phyloP scores from a whole-genome alignment of 495 filamentous ascomycete species.

The Talaromyces ruber region DNA sequence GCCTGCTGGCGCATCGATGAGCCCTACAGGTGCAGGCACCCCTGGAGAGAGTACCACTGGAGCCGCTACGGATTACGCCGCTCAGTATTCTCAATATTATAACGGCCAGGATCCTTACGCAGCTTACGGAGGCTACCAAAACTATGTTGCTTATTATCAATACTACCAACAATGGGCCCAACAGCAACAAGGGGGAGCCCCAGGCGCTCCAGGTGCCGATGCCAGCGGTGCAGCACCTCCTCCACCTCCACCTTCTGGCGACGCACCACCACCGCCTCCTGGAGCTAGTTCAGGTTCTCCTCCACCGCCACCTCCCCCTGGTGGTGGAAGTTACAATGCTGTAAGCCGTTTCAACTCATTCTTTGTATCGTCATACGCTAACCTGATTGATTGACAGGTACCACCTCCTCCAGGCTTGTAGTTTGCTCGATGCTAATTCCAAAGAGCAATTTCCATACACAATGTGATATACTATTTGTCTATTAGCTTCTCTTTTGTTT shows the following conservation, averaged over 20 bases:
- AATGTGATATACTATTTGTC: background rate
- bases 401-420: conserved; percentile 46
- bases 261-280: conserved; percentile 55
- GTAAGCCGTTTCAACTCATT: conserved; percentile 30
- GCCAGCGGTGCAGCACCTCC: conserved; percentile 43
- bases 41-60: conserved; percentile 31
- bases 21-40: conserved; percentile 21
- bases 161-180: conserved; percentile 61
- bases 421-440: background rate
- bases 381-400: conserved; percentile 19
- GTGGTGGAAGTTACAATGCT: conserved; percentile 55
- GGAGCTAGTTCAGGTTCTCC: conserved; percentile 47
- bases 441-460: conserved; percentile 2
- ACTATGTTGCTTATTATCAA: conserved; percentile 59
- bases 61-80: conserved; percentile 52
- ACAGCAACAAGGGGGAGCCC: conserved; percentile 28
- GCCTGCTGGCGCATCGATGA: conserved; percentile 27
- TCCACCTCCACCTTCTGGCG: conserved; percentile 49
- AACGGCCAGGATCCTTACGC: conserved; percentile 75
- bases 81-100: conserved; percentile 83
- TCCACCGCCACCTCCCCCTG: conserved; percentile 53
- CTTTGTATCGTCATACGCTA: background rate
- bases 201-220: conserved; percentile 20
- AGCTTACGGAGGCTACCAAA: conserved; percentile 80
- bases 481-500: background rate